Evolutionary conservation across 179 eudicot species (phyloP).

Genomic region (Corrigiola litoralis): DNA sequence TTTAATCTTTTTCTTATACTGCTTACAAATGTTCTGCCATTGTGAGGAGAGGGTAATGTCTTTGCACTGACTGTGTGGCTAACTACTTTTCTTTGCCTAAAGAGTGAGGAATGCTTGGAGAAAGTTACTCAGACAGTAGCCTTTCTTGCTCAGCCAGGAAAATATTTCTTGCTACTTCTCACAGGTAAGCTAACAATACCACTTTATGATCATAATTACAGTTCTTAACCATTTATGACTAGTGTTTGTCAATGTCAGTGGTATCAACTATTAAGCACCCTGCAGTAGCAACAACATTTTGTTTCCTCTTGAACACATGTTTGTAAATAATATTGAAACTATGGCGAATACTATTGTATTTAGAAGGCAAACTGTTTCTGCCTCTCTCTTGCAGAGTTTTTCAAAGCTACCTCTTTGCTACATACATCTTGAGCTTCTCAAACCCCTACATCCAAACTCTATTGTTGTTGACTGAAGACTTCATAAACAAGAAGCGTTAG

Average conservation of each 20-base stretch:
- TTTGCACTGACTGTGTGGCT: background rate
- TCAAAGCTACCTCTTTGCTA: background rate
- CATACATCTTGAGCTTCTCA: background rate
- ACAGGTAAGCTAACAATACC: constrained; percentile 48
- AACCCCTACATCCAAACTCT: background rate
- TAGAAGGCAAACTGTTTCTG: too few species aligned
- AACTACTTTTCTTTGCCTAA: constrained; percentile 23
- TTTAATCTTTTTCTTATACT: background rate
- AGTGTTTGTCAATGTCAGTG: too few species aligned
- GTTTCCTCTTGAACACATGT: background rate
- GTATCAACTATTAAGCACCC: background rate
- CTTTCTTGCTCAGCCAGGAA: constrained; percentile 59
- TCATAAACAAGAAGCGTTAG: background rate
- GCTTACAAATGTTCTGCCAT: background rate
- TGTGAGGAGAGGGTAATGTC: background rate
- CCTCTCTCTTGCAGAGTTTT: too few species aligned
- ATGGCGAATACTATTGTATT: too few species aligned
- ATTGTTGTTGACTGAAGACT: background rate
- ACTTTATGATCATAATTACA: too few species aligned
- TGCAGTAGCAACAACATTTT: background rate
- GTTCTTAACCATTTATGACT: too few species aligned
- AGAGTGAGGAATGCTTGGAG: constrained; percentile 94
- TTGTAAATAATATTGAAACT: background rate
- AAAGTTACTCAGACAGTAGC: constrained; percentile 69
- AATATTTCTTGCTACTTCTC: constrained; percentile 65